phyloP scores from a whole-genome alignment of 805 yeast genomes.

The Tetrapisispora fleetii region DNA sequence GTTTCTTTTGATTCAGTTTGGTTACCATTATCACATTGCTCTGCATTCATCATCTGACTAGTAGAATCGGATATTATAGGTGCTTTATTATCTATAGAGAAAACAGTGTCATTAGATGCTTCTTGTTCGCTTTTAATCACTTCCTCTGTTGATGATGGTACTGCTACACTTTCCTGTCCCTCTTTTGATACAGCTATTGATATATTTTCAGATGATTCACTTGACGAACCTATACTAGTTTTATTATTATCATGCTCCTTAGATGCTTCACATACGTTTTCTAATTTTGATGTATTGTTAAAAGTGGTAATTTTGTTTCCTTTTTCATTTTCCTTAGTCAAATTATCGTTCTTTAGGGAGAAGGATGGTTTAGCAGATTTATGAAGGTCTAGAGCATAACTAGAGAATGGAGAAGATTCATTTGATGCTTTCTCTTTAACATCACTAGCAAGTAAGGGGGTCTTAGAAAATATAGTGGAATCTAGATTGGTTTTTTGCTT shows the following conservation, averaged over 20 bases:
- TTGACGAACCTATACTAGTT: no score
- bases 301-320: not conserved
- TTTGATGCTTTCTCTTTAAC: not conserved
- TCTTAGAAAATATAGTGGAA: not conserved
- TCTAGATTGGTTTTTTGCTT: constrained; percentile 20
- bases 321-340: not conserved
- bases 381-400: constrained; percentile 15
- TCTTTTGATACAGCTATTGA: no score
- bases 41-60: not conserved
- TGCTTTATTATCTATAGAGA: not conserved
- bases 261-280: no score
- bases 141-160: not conserved
- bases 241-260: no score
- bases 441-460: not conserved
- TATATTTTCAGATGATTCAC: no score
- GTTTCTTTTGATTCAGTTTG: constrained; percentile 15
- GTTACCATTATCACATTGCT: constrained; percentile 1
- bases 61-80: not conserved
- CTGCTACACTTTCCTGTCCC: no score
- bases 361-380: constrained; percentile 8
- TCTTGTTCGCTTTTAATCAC: not conserved
- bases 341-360: not conserved
- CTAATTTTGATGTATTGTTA: no score
- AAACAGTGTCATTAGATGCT: not conserved
- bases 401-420: constrained; percentile 20